phyloP scores from a whole-genome alignment of 2,329 filamentous ascomycete genomes.

The Exophiala sp. region DNA sequence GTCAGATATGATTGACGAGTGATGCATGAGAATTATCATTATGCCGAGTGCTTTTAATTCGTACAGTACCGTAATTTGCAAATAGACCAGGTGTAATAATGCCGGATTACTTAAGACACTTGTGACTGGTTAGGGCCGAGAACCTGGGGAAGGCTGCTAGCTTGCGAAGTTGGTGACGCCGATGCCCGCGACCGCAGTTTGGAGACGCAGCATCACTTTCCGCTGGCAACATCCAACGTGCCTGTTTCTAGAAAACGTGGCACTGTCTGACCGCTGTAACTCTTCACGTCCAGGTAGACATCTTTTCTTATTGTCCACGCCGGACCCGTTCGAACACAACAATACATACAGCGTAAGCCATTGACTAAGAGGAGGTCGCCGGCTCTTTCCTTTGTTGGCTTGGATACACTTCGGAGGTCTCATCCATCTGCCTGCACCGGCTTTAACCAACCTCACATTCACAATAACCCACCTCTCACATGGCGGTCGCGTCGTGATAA shows the following conservation, averaged over 20 bases:
- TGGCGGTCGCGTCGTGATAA: conserved; percentile 17
- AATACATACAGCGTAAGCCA: neutral
- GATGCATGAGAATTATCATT: neutral
- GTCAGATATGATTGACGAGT: neutral
- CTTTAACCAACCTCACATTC: too few relatives aligned
- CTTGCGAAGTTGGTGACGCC: neutral
- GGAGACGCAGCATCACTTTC: neutral
- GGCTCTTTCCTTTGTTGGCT: neutral
- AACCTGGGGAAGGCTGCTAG: conserved; percentile 2
- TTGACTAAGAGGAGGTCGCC: neutral
- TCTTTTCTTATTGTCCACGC: too few relatives aligned
- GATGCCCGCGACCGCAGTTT: neutral
- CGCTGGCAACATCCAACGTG: neutral
- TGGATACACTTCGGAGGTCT: too few relatives aligned
- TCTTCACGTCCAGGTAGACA: neutral
- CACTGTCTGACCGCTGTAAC: neutral
- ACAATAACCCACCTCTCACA: neutral
- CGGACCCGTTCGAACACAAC: neutral
- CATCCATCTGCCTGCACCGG: too few relatives aligned
- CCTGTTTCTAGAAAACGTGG: too few relatives aligned
- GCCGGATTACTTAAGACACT: neutral
- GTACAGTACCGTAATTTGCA: too few relatives aligned
- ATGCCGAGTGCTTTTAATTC: neutral
- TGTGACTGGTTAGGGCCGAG: neutral
- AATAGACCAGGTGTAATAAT: too few relatives aligned